Conservation (phyloP, 192 early-diverging fungal species). For the Backusella liffmaniae region DNA sequence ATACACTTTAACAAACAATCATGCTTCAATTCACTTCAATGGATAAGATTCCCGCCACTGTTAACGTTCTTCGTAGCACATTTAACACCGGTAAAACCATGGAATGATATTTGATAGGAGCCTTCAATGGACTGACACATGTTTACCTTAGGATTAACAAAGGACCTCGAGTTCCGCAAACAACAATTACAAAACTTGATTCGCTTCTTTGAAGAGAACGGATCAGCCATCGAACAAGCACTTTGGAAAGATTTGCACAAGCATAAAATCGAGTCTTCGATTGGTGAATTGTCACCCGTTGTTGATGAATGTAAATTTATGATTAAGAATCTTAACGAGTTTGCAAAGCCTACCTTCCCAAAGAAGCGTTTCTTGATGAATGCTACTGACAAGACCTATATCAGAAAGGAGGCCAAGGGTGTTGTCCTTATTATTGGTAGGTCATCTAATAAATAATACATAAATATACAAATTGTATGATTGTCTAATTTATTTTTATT, state of each 20-base stretch:
- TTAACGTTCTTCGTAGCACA: not conserved
- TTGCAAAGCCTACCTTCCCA: slow-evolving; percentile 38
- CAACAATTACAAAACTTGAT: slow-evolving; percentile 19
- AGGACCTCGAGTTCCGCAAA: slow-evolving; percentile 29
- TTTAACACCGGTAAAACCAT: not conserved
- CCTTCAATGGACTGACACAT: not conserved
- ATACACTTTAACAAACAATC: not conserved
- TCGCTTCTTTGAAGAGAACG: slow-evolving; percentile 22
- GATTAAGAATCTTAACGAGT: slow-evolving; percentile 47
- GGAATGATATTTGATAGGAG: too few species aligned
- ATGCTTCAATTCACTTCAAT: not conserved
- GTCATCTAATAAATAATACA: slow-evolving; percentile 23
- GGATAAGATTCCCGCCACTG: not conserved
- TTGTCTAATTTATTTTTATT: not conserved
- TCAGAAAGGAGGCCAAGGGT: slow-evolving; percentile 74
- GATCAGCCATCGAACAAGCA: slow-evolving; percentile 1
- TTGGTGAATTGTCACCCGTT: slow-evolving; percentile 24
- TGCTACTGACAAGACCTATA: slow-evolving; percentile 45
- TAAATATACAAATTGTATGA: not conserved
- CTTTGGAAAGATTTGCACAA: slow-evolving; percentile 30
- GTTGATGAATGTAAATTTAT: slow-evolving; percentile 33
- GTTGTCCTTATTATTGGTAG: slow-evolving; percentile 64
- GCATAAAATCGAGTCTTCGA: slow-evolving; percentile 14
- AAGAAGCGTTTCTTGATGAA: slow-evolving; percentile 44
- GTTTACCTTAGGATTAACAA: slow-evolving; percentile 18